Percentiles rank a stretch among this genome's conserved stretches.
These are phyloP conservation scores for Arthrocladium fulminans DNA, from an alignment of 2,329 filamentous ascomycete species.

Conservation along the genomic window DNA sequence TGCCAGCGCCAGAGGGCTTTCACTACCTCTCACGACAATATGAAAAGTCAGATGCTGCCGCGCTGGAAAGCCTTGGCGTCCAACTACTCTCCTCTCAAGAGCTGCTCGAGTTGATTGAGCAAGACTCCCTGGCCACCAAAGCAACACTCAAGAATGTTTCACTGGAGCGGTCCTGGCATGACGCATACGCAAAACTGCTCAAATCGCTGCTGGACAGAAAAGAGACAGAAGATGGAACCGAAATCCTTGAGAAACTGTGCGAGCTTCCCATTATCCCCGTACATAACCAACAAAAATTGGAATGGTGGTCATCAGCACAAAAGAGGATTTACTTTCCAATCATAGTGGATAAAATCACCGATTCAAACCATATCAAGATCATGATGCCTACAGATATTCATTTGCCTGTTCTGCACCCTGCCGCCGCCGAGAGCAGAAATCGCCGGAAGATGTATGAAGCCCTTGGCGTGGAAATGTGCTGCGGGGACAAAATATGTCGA, in stretches of 20 bases:
- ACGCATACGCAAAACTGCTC: slow-evolving; percentile 10
- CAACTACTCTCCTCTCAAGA: slow-evolving; percentile 2
- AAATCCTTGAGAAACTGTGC: neutral
- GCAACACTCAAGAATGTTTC: slow-evolving; percentile 4
- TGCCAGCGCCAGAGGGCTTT: slow-evolving; percentile 4
- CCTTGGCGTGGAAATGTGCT: slow-evolving; percentile 10
- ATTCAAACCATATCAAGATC: slow-evolving; percentile 8
- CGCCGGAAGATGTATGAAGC: slow-evolving; percentile 9
- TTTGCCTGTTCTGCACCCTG: slow-evolving; percentile 11
- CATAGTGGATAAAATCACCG: slow-evolving; percentile 12
- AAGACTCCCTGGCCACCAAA: slow-evolving; percentile 8
- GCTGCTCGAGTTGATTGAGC: slow-evolving; percentile 10
- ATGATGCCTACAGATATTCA: slow-evolving; percentile 11
- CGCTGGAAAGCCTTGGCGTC: slow-evolving; percentile 10
- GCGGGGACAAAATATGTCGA: neutral
- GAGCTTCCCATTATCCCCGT: slow-evolving; percentile 10
- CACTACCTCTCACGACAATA: slow-evolving; percentile 12
- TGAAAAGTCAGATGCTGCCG: slow-evolving; percentile 1
- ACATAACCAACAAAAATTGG: slow-evolving; percentile 7
- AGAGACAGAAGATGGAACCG: slow-evolving; percentile 1
- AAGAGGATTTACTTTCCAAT: slow-evolving; percentile 7
- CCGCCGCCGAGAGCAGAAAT: slow-evolving; percentile 4
- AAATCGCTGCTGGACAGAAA: neutral
- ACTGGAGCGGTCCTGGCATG: slow-evolving; percentile 12
- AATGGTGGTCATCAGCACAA: slow-evolving; percentile 2